Conservation (phyloP, 257 asterid genomes). For the Prunella vulgaris region DNA sequence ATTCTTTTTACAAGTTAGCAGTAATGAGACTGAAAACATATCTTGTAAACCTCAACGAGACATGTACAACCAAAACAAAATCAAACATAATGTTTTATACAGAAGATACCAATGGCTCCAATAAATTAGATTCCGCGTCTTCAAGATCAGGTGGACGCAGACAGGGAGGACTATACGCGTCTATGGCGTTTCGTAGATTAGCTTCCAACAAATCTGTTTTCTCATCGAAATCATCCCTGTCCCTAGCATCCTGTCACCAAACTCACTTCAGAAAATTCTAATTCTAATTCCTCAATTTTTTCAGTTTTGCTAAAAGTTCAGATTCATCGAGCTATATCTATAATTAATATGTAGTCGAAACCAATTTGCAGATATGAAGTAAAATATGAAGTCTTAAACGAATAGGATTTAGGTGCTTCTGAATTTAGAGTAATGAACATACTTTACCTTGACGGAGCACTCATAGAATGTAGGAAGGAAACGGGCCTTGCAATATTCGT, state of each 20-base stretch:
- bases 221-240: conserved; percentile 68
- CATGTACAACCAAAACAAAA: neutral
- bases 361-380: neutral
- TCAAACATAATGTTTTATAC: conserved; percentile 3
- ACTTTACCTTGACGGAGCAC: conserved; percentile 66
- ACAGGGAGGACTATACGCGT: conserved; percentile 87
- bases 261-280: neutral
- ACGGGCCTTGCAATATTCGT: conserved; percentile 84
- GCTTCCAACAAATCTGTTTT: conserved; percentile 47
- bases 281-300: neutral
- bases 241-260: conserved; percentile 67
- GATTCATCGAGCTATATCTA: neutral
- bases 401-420: neutral
- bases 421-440: neutral
- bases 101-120: conserved; percentile 39
- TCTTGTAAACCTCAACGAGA: no score
- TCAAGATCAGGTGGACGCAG: conserved; percentile 47
- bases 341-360: neutral
- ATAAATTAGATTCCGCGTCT: conserved; percentile 43
- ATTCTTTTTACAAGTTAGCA: neutral
- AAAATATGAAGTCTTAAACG: neutral
- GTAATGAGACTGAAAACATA: neutral
- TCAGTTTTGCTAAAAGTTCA: neutral
- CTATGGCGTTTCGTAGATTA: conserved; percentile 46
- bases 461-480: conserved; percentile 70